Percentiles rank a stretch among this genome's conserved stretches.
Conservation (phyloP, 768 basidiomycete genomes). For the Mycena sanguinolenta region DNA sequence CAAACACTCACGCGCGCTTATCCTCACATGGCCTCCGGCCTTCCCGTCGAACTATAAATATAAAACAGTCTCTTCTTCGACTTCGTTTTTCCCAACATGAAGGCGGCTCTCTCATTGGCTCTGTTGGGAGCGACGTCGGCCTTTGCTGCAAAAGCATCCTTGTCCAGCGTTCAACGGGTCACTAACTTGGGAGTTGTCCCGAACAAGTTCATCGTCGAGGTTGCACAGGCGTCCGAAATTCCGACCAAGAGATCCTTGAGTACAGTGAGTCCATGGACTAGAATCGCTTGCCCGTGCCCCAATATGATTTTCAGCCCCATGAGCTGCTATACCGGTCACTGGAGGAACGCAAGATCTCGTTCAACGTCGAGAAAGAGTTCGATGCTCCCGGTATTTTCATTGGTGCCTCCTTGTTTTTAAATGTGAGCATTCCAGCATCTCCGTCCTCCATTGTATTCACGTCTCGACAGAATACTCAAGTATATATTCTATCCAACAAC, state of each 20-base stretch:
- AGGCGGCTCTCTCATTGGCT: not conserved
- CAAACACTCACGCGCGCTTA: too few relatives aligned
- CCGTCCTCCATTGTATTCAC: not conserved
- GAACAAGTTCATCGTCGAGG: slow-evolving; percentile 71
- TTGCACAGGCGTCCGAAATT: slow-evolving; percentile 56
- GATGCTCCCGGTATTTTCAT: slow-evolving; percentile 66
- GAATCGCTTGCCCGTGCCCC: too few relatives aligned
- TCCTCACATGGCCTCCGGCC: not conserved
- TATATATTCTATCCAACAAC: slow-evolving; percentile 28
- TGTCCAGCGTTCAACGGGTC: slow-evolving; percentile 49
- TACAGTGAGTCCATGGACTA: slow-evolving; percentile 28
- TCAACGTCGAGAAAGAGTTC: slow-evolving; percentile 66
- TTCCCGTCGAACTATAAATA: not conserved
- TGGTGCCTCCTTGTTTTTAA: slow-evolving; percentile 67
- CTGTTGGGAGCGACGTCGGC: not conserved
- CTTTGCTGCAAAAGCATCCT: not conserved
- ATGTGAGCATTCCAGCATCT: slow-evolving; percentile 46
- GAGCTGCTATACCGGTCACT: slow-evolving; percentile 63
- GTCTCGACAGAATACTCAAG: slow-evolving; percentile 43
- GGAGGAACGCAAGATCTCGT: slow-evolving; percentile 57
- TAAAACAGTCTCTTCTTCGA: not conserved
- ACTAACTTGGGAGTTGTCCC: slow-evolving; percentile 55
- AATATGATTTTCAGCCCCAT: slow-evolving; percentile 54
- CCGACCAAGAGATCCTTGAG: slow-evolving; percentile 50
- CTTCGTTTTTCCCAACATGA: not conserved